Base-by-base conservation (phyloP, 1,284 basidiomycete genomes). In the Cryptococcus depauperatus region DNA sequence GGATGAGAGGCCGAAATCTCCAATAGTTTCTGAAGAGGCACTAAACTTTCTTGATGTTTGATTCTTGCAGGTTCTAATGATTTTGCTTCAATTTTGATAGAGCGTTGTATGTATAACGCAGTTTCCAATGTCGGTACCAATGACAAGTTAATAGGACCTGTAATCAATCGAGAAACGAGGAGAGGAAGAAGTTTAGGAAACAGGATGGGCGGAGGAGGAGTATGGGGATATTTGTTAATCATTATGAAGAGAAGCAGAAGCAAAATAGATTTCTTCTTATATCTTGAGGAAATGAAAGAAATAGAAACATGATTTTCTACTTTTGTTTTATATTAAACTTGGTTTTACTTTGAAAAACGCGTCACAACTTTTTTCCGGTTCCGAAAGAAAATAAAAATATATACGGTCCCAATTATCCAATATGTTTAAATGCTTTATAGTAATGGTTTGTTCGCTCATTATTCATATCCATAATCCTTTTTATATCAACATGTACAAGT, bases 131-230 rank as follows among this genome's bases (percentile, higher is more conserved):
- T 2, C 4, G 51, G 44, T 8, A 54, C 30, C 7, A 41, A 27
- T 5, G 29, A 23, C 1, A 44, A n/a, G 28, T 37, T 19, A 21
- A 41, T 26, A 14, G 41, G 18, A 8, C 38, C n/a, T 26, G 46
- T 26, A 16, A 43, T 23, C 4, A 58, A 46, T 18, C 45, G 53
- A 13, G 41, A 33, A n/a, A 58, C 22, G 14, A 58, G 41, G 21
- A 51, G 30, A 18, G 56, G 47, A 1, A 58, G 39, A 14, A 48
- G 32, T 44, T 48, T 44, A 11, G 51, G 38, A 19, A 48, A 48
- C 3, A 58, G 35, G 9, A 42, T 29, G 14, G 49, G 43, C 9
- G 56, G 51, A 18, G 56, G 53, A 13, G 43, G 41, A 8, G 27
- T 23, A n/a, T n/a, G n/a, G n/a, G n/a, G n/a, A n/a, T n/a, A n/a